Conservation (phyloP, 306 rosid species). For the Pyrus pyrifolia region DNA sequence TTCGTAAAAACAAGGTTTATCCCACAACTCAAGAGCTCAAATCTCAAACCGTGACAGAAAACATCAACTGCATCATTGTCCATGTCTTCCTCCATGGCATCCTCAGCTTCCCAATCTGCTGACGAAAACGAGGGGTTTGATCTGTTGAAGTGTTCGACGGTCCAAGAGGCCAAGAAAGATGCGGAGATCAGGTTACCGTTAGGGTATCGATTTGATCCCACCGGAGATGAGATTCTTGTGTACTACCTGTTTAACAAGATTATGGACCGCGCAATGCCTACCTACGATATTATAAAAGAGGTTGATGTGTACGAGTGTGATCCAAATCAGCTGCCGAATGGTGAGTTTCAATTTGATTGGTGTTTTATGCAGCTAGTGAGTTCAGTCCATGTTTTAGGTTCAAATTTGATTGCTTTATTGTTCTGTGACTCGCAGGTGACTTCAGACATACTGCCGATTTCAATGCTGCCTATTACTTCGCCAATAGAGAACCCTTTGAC, state of each 20-base stretch:
- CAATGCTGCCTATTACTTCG: not conserved
- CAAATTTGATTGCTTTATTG: not conserved
- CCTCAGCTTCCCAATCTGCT: not conserved
- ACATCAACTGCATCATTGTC: not conserved
- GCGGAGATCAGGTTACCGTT: not conserved
- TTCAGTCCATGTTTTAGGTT: not conserved
- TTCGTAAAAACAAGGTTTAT: not conserved
- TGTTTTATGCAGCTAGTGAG: not conserved
- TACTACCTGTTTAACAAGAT: constrained; percentile 1
- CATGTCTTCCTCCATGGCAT: not conserved
- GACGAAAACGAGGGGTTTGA: not conserved
- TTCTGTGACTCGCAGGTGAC: not conserved
- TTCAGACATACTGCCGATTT: not conserved
- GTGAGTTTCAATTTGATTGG: not conserved
- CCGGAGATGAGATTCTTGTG: not conserved
- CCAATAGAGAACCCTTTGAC: not conserved
- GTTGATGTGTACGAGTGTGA: not conserved
- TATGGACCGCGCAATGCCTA: not conserved
- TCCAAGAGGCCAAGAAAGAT: not conserved
- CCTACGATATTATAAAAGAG: not conserved
- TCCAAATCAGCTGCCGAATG: not conserved
- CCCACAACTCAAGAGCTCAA: not conserved
- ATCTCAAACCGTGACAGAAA: not conserved
- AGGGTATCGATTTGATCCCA: constrained; percentile 1
- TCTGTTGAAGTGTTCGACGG: not conserved